Base-by-base conservation (phyloP, 176 grass and related monocot species). In the Saccharum officinarum region DNA sequence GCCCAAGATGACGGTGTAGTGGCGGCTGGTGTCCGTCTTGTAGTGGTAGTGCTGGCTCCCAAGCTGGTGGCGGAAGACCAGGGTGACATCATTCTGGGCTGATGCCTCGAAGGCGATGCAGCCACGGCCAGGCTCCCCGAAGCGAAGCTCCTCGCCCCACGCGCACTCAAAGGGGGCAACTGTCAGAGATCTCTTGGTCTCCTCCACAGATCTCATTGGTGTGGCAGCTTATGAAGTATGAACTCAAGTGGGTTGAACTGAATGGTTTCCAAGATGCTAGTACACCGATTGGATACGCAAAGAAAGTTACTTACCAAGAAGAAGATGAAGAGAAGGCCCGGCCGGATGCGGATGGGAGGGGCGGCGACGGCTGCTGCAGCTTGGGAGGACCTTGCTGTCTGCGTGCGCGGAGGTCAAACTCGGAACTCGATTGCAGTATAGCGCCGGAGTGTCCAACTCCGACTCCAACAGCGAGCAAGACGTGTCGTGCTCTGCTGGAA, bases 21-120 rank as follows among this genome's bases (percentile, higher is more conserved):
- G 90, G 10, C 87, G 89, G 39, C 73, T 86, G 67, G 63, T 95
- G 82, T 98, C 96, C 86, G 93, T 92, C 69, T 92, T 98, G 84
- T 95, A 98, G 73, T 95, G 93, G 71, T 98, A 95, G 81, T 90
- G 93, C 28, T 89, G 93, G 68, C 96, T 98, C 33, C 96, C 96
- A 4, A 73, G 84, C 15, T 94, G 93, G 37, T 93, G 80, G 5
- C 96, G 90, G 74, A 98, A 98, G 65, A 98, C 93, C 82, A 98
- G 85, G 36, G 96, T 98, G 37, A 98, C 89, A 83, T 98, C 96
- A 33, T 98, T 98, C 62, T 98, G 91, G 3, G 96, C 96, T 59
- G 87, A 98, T 41, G 93, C 96, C 78, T 98, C 93, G 38, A 98
- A 98, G 31, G 89, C 79, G 42, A 98, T 80, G 78, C 96, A 98